Conservation (phyloP, 306 rosid genomes). For the Inga laurina region DNA sequence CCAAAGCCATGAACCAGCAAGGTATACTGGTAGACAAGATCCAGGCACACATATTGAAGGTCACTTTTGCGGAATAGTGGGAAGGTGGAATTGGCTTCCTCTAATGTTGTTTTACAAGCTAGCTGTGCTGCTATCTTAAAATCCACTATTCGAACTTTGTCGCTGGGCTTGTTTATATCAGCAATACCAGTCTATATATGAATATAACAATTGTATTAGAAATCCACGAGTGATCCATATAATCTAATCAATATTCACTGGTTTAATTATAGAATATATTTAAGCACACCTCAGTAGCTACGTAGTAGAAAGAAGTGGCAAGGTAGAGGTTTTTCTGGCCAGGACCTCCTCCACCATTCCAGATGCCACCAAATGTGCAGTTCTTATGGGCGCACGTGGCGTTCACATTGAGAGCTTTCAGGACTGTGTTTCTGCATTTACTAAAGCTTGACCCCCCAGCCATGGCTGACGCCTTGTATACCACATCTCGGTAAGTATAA, state of each 20-base stretch:
- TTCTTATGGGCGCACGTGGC: constrained; percentile 55
- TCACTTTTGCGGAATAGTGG: constrained; percentile 12
- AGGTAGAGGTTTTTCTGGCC: constrained; percentile 65
- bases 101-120: constrained; percentile 57
- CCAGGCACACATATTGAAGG: constrained; percentile 77
- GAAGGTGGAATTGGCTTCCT: constrained; percentile 51
- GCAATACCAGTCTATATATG: constrained; percentile 59
- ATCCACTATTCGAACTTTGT: constrained; percentile 43
- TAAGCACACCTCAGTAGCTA: constrained; percentile 25
- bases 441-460: constrained; percentile 53
- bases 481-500: constrained; percentile 54
- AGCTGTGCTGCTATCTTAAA: constrained; percentile 55
- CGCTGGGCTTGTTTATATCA: constrained; percentile 43
- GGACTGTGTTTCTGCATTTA: not conserved
- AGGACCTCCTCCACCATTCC: constrained; percentile 86
- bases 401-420: not conserved
- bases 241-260: not conserved
- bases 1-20: constrained; percentile 84
- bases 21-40: constrained; percentile 66
- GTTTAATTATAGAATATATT: no score
- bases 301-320: constrained; percentile 65
- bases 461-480: constrained; percentile 45
- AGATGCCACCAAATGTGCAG: constrained; percentile 83
- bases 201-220: not conserved
- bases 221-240: not conserved